phyloP scores from a whole-genome alignment of 768 basidiomycete species.

The Saitozyma sp. region DNA sequence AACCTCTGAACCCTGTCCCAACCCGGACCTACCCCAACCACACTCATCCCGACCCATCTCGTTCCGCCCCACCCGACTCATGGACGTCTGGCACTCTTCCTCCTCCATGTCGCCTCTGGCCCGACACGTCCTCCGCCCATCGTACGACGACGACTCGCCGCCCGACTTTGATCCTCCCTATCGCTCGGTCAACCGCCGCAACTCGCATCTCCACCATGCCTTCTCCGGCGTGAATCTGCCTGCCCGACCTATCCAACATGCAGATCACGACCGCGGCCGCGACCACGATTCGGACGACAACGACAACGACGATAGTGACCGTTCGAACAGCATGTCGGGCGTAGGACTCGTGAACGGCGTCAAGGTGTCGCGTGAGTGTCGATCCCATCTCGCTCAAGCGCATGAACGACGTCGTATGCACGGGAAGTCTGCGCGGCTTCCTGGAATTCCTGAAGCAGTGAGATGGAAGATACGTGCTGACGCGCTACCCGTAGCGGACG shows the following conservation, averaged over 20 bases:
- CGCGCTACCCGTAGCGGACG: constrained; percentile 60
- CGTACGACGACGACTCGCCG: neutral
- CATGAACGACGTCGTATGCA: neutral
- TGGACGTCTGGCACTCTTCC: neutral
- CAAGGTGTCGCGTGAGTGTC: constrained; percentile 49
- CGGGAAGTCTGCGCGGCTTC: neutral
- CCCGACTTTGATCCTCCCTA: neutral
- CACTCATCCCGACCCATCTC: neutral
- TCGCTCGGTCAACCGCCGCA: too few relatives aligned
- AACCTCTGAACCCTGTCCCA: too few relatives aligned
- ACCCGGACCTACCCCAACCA: neutral
- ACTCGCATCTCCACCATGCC: too few relatives aligned
- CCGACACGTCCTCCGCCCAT: neutral
- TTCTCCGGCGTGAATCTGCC: neutral
- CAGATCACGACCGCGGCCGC: neutral
- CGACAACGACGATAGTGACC: neutral
- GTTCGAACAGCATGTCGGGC: constrained; percentile 32
- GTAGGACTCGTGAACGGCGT: constrained; percentile 49
- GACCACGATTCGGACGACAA: neutral
- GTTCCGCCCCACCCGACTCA: neutral
- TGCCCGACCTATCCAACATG: neutral
- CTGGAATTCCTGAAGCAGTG: neutral
- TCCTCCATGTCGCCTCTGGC: neutral
- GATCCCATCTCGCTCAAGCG: neutral
- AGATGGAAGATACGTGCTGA: constrained; percentile 5